Evolutionary conservation across 2,329 filamentous ascomycete genomes (phyloP).

Genomic region (Venturia oleaginea): DNA sequence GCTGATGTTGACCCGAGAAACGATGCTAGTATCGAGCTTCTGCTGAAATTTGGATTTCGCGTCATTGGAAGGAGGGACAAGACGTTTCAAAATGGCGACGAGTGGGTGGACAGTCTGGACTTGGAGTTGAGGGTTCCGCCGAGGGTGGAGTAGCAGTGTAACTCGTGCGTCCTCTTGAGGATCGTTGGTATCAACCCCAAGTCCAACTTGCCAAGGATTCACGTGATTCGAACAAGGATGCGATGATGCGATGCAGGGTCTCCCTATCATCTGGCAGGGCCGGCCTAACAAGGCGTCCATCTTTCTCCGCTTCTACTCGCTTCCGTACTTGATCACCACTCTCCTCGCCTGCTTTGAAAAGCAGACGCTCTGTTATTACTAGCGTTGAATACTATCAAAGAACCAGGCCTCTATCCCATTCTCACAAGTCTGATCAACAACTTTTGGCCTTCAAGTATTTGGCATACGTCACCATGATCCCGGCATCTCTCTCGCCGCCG

Average conservation of each 20-base stretch:
- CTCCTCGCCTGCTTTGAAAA: no score
- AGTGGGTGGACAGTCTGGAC: conserved; percentile 10
- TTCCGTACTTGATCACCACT: no score
- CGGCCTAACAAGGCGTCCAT: no score
- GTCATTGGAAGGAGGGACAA: conserved; percentile 1
- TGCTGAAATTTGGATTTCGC: conserved; percentile 10
- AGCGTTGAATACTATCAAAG: no score
- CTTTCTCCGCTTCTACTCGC: no score
- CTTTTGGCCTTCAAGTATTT: neutral
- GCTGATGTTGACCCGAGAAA: conserved; percentile 14
- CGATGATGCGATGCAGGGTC: no score
- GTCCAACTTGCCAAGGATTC: no score
- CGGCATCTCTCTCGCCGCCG: neutral
- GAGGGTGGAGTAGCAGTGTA: neutral
- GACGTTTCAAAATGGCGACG: conserved; percentile 7
- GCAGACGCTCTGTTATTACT: no score
- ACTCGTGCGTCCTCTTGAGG: neutral
- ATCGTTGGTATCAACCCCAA: no score
- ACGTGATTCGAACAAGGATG: no score
- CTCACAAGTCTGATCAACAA: neutral
- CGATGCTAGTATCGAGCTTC: neutral
- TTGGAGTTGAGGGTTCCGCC: neutral
- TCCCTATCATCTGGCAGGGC: no score
- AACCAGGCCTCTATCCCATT: no score
- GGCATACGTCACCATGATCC: neutral